Conservation (phyloP, 164 flowering plant genomes). For the Berberis vulgaris region DNA sequence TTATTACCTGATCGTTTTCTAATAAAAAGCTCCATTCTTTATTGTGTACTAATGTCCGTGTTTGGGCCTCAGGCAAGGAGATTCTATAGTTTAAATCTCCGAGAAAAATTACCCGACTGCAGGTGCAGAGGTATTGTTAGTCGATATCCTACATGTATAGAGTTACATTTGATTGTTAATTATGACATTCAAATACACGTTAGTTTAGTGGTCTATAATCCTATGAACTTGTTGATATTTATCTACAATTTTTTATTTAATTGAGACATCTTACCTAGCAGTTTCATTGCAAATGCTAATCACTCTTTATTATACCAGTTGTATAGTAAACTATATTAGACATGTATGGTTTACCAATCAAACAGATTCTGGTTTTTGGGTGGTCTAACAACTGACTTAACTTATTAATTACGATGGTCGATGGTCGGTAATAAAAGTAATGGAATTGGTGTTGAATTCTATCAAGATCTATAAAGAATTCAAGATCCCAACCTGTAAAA, state of each 20-base stretch:
- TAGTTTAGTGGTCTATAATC: not conserved
- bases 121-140: not conserved
- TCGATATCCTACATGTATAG: not conserved
- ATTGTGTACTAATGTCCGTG: slow-evolving; percentile 17
- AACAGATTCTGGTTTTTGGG: slow-evolving; percentile 1
- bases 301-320: too few species aligned
- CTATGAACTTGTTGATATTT: not conserved
- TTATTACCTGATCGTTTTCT: slow-evolving; percentile 26
- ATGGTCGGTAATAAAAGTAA: not conserved
- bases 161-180: not conserved
- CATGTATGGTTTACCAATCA: not conserved
- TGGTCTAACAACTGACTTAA: slow-evolving; percentile 11
- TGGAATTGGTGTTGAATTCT: not conserved
- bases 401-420: not conserved
- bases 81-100: slow-evolving; percentile 36
- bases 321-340: too few species aligned
- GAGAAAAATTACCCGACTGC: slow-evolving; percentile 26
- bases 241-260: too few species aligned
- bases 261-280: too few species aligned
- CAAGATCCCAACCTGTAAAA: too few species aligned
- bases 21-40: slow-evolving; percentile 20
- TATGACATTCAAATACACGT: not conserved
- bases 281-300: too few species aligned
- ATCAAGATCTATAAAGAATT: too few species aligned
- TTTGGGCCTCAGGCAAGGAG: slow-evolving; percentile 22